Evolutionary conservation across 257 asterid genomes (phyloP), one percentile per base, ranked within the genome.

Genomic region (Nemophila menziesii): DNA sequence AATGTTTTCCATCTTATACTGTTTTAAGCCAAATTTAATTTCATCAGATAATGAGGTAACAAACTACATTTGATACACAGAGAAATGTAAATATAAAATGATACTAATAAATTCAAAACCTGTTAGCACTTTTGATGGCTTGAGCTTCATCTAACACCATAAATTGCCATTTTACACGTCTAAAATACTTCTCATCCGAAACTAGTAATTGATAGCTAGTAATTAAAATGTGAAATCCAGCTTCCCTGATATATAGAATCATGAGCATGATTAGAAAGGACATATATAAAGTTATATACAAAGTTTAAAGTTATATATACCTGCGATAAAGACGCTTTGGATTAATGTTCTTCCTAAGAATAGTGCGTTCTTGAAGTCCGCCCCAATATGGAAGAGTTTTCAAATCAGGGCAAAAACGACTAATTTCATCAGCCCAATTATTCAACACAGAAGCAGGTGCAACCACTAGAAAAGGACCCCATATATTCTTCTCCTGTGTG

Each of bases 101-200:
- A 26, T 10, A 26, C 33, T 26, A 36, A n/a, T n/a, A 20, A 49
- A 37, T 11, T 10, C 20, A 20, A 49, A 60, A 83, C 97, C 97
- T 87, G 72, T 61, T 72, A 27, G 96, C 68, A 59, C 90, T 81
- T 77, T 90, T 90, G 46, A 90, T 90, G 50, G 96, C 96, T 67
- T 90, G 99, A 54, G 99, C 99, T 74, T 90, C 99, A 71, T 90
- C 99, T 72, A 90, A 68, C 61, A 90, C 96, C 96, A 90, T 81
- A 68, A 85, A 90, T 66, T 90, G 93, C 99, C 99, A 90, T 66
- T 85, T 90, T 38, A 85, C 92, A 58, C 96, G 94, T 19, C 96
- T 89, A 33, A 90, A 79, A 65, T 66, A 79, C 64, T 85, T 90
- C 68, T 85, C 96, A 48, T 90, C 99, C 20, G 84, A 60, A 39